Evolutionary conservation across 2,329 filamentous ascomycete species (phyloP), one percentile per base, ranked within the genome.

Genomic region (Capronia americana): DNA sequence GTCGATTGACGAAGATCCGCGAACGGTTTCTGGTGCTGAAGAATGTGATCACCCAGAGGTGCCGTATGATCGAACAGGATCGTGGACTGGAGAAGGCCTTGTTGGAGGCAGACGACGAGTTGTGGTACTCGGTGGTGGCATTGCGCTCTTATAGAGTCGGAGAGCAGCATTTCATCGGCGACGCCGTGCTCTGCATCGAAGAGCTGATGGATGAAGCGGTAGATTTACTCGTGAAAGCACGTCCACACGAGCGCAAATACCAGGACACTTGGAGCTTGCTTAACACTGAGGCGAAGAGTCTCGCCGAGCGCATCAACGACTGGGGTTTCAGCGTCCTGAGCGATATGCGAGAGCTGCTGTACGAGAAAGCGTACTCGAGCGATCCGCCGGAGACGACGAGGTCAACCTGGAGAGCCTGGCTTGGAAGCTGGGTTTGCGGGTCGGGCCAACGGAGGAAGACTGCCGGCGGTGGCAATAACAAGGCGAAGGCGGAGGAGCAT

Each of bases 141-240:
- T 41, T 57, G 2, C 34, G 32, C 11, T 30, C 57, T 41, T 50
- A 63, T 26, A 8, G 50, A 10, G 14, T 65, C 20, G 66, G 63
- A 24, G 63, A 68, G 46, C 41, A 59, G 32, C 48, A 63, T 46
- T 55, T 62, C 46, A 32, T 68, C n/a, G 63, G 58, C 12, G 41
- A 34, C 8, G 59, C 55, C 5, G 48, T 68, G 4, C 41, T 68
- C 20, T 34, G 17, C 4, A 44, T 55, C 2, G 65, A 68, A 28
- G 20, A 23, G 4, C 32, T 68, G 26, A 41, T 64, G 41, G 28
- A 28, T 4, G 56, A 58, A 34, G 56, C 55, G 30, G 56, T 23
- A 7, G 17, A 51, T 3, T 32, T 68, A 17, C 58, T 68, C 32
- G 24, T 60, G 24, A 12, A 57, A 12, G 51, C 58, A n/a, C 28